Percentiles rank a stretch among this genome's conserved stretches.
These are phyloP conservation scores for Fusarium sp. DNA, from an alignment of 2,329 filamentous ascomycete species.

Conservation along the genomic window DNA sequence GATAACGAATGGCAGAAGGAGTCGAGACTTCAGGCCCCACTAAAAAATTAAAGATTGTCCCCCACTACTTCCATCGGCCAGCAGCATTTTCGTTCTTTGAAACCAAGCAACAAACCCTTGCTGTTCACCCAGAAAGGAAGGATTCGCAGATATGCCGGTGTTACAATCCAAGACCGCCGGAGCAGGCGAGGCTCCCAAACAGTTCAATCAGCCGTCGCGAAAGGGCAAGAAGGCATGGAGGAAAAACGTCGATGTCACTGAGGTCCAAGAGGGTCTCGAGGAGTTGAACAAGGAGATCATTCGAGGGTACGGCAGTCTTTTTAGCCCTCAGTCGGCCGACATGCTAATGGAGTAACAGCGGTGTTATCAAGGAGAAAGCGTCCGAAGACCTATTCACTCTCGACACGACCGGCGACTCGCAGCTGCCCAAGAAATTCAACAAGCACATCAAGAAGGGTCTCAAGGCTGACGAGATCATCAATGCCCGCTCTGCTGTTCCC, in stretches of 20 bases:
- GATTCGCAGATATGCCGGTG: conserved; percentile 61
- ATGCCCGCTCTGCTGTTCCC: conserved; percentile 82
- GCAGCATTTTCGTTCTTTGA: conserved; percentile 31
- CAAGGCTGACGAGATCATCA: conserved; percentile 92
- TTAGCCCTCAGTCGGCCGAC: neutral
- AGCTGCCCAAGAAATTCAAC: conserved; percentile 71
- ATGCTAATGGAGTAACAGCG: conserved; percentile 62
- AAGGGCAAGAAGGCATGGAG: conserved; percentile 99
- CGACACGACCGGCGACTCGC: conserved; percentile 77
- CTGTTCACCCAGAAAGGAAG: conserved; percentile 5
- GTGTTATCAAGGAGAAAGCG: conserved; percentile 83
- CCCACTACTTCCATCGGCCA: conserved; percentile 40
- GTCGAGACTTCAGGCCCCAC: conserved; percentile 31
- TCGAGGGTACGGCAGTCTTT: conserved; percentile 71
- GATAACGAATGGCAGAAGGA: conserved; percentile 13
- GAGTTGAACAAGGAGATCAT: conserved; percentile 90
- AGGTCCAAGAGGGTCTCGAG: conserved; percentile 85
- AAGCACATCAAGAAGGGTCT: conserved; percentile 79
- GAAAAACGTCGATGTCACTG: conserved; percentile 95
- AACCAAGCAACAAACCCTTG: conserved; percentile 24
- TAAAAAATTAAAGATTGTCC: conserved; percentile 45
- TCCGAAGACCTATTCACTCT: conserved; percentile 87
- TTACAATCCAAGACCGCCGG: conserved; percentile 58
- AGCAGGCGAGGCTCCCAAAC: conserved; percentile 73
- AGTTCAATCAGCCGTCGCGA: conserved; percentile 87